These are phyloP conservation scores for Candida bentonensis DNA, from an alignment of 805 yeast species.

Conservation along the genomic window DNA sequence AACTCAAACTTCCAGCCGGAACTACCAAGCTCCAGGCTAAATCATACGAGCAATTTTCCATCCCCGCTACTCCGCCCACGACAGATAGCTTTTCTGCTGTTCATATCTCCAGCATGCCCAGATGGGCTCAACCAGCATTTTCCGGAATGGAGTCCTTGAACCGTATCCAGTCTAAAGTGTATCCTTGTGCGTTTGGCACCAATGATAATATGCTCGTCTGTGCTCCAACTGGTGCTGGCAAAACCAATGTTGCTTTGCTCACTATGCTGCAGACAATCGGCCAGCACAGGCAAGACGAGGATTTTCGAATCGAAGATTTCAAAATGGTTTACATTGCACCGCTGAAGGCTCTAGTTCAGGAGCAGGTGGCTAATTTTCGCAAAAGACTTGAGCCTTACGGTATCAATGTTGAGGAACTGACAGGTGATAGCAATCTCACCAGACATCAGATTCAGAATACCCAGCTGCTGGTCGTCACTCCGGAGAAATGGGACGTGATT, in stretches of 20 bases:
- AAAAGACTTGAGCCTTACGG: slow-evolving; percentile 54
- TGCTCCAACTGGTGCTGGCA: slow-evolving; percentile 99
- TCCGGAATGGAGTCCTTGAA: slow-evolving; percentile 58
- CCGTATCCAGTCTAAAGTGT: slow-evolving; percentile 71
- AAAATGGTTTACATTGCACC: slow-evolving; percentile 88
- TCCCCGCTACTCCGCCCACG: background rate
- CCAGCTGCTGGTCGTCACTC: slow-evolving; percentile 81
- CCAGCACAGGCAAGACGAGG: slow-evolving; percentile 38
- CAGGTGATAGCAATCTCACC: slow-evolving; percentile 77
- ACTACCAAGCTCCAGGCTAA: slow-evolving; percentile 63
- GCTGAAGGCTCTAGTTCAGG: slow-evolving; percentile 86
- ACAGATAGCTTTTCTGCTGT: slow-evolving; percentile 30
- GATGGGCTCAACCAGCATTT: slow-evolving; percentile 71
- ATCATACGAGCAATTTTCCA: slow-evolving; percentile 61
- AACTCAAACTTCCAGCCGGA: slow-evolving; percentile 67
- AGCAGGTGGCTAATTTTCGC: slow-evolving; percentile 77
- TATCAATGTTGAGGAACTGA: slow-evolving; percentile 65
- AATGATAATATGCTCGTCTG: slow-evolving; percentile 70
- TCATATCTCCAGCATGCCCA: slow-evolving; percentile 50
- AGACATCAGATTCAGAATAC: slow-evolving; percentile 64
- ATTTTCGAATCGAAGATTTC: slow-evolving; percentile 40
- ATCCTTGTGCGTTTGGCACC: slow-evolving; percentile 56
- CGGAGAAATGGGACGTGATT: slow-evolving; percentile 95
- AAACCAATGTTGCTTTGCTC: slow-evolving; percentile 90
- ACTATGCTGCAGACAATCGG: slow-evolving; percentile 52